Evolutionary conservation across 305 asterid genomes (phyloP), one percentile per base, ranked within the genome.

Genomic region (Plantago lanceolata): DNA sequence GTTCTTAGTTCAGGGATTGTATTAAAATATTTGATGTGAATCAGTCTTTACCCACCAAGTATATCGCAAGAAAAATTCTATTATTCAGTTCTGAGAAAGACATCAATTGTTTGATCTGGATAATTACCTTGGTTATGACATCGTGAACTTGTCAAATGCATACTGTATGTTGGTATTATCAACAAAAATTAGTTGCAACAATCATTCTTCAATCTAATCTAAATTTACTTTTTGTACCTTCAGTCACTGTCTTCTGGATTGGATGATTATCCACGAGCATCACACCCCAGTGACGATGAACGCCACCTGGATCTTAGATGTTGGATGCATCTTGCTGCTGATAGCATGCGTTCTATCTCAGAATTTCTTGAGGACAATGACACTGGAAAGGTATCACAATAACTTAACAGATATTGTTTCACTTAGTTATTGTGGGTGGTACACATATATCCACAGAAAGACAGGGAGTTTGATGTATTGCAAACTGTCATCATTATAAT

Each of bases 251-350:
- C 97, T 66, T 89, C 99, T 83, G 99, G 99, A 65, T 74, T 93
- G 76, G 99, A 93, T 82, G 99, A 93, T 75, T 93, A 93, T 83
- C 99, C 99, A 48, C 95, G 99, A 65, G 99, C 99, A 68, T 89
- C 99, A 64, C 99, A 93, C 76, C 99, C 99, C 65, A 84, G 84
- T 67, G 84, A 83, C 66, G 97, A 89, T 67, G 99, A 93, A 73
- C 92, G 95, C 29, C 99, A 93, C 61, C 72, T 93, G 75, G 99
- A 93, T 82, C 97, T 93, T 77, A 82, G 99, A 79, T 93, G 99
- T 79, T 93, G 99, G 99, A 87, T 93, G 96, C 87, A 76, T 69
- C 86, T 93, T 77, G 96, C 97, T 58, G 95, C 99, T 64, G 95
- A 87, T 79, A 87, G 94, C 80, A 82, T 93, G 96, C 85, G 80